Evolutionary conservation across 2,329 filamentous ascomycete genomes (phyloP).

Genomic region (Colletotrichum eleusines): DNA sequence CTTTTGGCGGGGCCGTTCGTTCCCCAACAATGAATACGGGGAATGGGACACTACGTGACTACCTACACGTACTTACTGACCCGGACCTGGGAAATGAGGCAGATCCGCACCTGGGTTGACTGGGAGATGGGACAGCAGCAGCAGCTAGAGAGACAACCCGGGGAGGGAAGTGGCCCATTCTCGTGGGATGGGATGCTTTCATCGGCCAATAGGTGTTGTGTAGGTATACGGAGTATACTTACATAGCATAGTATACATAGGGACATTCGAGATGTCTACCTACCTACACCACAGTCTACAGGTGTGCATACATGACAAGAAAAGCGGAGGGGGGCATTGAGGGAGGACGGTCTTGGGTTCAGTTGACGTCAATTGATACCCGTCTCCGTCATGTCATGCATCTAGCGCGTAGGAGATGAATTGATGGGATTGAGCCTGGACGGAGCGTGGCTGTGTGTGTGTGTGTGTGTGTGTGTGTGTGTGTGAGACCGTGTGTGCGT

Average conservation of each 20-base stretch:
- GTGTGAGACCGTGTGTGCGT: neutral
- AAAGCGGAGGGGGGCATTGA: too few relatives aligned
- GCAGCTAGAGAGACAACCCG: neutral
- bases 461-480: slow-evolving; percentile 5
- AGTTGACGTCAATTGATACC: slow-evolving; percentile 16
- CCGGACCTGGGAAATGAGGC: slow-evolving; percentile 2
- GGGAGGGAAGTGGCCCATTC: slow-evolving; percentile 5
- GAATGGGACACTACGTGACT: neutral
- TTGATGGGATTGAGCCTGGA: slow-evolving; percentile 6
- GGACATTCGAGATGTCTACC: neutral
- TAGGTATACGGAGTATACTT: too few relatives aligned
- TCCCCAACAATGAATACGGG: neutral
- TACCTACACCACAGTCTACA: neutral
- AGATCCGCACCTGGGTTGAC: slow-evolving; percentile 30
- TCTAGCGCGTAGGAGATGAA: neutral
- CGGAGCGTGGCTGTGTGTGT: slow-evolving; percentile 24
- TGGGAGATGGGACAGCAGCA: slow-evolving; percentile 21
- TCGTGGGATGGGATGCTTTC: slow-evolving; percentile 15
- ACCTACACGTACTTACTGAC: neutral
- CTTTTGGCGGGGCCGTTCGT: neutral
- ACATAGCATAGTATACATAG: too few relatives aligned
- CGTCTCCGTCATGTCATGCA: neutral
- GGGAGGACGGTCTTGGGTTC: neutral
- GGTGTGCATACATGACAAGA: too few relatives aligned
- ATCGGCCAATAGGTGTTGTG: too few relatives aligned